phyloP scores from a whole-genome alignment of 495 filamentous ascomycete genomes.

The Aspergillus haitiensis region DNA sequence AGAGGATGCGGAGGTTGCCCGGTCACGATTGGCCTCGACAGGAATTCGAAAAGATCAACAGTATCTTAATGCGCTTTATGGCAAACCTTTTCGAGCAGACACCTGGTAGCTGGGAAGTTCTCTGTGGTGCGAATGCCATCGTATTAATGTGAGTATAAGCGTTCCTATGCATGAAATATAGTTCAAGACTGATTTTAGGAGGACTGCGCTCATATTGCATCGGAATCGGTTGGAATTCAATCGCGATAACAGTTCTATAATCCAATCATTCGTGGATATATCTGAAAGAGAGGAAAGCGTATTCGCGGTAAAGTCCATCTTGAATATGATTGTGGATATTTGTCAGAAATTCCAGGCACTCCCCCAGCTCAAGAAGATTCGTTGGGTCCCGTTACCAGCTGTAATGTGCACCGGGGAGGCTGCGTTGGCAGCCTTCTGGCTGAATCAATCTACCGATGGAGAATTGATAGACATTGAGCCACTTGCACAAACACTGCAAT shows the following conservation, averaged over 20 bases:
- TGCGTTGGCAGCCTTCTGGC: not conserved
- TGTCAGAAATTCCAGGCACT: constrained; percentile 5
- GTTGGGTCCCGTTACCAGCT: constrained; percentile 11
- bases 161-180: not conserved
- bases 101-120: constrained; percentile 6
- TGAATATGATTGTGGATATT: constrained; percentile 15
- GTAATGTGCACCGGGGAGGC: constrained; percentile 9
- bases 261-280: not conserved
- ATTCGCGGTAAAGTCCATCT: constrained; percentile 1
- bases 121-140: constrained; percentile 8
- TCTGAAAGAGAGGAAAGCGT: not conserved
- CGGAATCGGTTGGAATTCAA: not conserved
- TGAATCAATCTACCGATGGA: not conserved
- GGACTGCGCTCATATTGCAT: constrained; percentile 6
- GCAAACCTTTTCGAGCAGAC: constrained; percentile 7
- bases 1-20: not conserved
- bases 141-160: constrained; percentile 3
- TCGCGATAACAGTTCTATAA: not conserved
- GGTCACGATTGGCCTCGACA: not conserved
- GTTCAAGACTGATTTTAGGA: not conserved
- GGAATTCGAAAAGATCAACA: not conserved
- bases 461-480: no score
- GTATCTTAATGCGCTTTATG: not conserved
- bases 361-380: not conserved
- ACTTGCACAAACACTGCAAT: no score